A percentile compares a stretch with the other conserved stretches of the same genome.
These are phyloP conservation scores for Tremella fuciformis DNA, from an alignment of 768 basidiomycete genomes.

Conservation along the genomic window DNA sequence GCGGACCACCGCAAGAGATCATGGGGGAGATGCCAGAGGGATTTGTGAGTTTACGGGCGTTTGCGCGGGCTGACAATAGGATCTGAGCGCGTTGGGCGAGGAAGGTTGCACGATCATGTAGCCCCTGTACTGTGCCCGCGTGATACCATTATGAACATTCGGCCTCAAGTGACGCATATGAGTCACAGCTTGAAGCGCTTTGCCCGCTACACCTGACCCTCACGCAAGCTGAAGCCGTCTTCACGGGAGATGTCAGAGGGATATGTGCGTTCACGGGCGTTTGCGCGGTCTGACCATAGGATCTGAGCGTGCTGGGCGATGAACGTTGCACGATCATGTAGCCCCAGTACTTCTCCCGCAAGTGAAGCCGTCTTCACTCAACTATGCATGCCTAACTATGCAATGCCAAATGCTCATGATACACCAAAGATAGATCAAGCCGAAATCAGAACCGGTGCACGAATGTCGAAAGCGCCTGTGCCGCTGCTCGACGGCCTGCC, in stretches of 20 bases:
- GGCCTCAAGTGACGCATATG: too few relatives aligned
- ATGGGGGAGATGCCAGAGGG: conserved; percentile 52
- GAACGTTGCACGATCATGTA: conserved; percentile 46
- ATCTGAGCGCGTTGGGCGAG: conserved; percentile 38
- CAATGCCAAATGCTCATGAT: too few relatives aligned
- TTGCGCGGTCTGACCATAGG: conserved; percentile 15
- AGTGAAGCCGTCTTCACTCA: too few relatives aligned
- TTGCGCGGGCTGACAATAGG: conserved; percentile 16
- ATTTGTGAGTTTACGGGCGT: conserved; percentile 38
- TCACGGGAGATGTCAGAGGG: conserved; percentile 41
- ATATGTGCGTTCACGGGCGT: conserved; percentile 37
- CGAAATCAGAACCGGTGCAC: conserved; percentile 22
- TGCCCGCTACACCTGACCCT: too few relatives aligned
- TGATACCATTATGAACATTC: too few relatives aligned
- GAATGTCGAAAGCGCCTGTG: conserved; percentile 89
- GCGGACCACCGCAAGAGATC: conserved; percentile 50
- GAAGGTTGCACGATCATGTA: conserved; percentile 46
- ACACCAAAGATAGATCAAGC: too few relatives aligned
- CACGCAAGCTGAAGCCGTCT: too few relatives aligned
- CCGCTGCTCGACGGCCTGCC: conserved; percentile 84
- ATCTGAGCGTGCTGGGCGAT: conserved; percentile 38
- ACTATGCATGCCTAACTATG: too few relatives aligned
- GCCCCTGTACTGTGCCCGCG: not conserved
- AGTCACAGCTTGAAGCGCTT: too few relatives aligned
- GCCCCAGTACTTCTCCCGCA: not conserved